Evolutionary conservation across 2,329 filamentous ascomycete genomes (phyloP).

Genomic region (Gnomoniopsis smithogilvyi): DNA sequence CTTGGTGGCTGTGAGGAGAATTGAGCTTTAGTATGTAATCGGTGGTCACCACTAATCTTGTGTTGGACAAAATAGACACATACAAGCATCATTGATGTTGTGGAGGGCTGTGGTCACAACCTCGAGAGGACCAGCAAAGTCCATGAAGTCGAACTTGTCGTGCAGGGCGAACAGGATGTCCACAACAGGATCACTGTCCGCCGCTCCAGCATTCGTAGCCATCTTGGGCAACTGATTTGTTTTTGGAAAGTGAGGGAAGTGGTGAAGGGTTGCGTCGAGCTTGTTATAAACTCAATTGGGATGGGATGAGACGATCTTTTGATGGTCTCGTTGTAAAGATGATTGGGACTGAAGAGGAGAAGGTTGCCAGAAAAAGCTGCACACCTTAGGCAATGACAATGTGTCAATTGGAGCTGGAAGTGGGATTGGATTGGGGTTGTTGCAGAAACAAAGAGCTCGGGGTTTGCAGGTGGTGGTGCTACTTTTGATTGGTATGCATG

Average conservation of each 20-base stretch:
- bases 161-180: constrained; percentile 60
- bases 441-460: neutral
- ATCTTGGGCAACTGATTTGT: constrained; percentile 41
- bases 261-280: constrained; percentile 1
- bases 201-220: constrained; percentile 56
- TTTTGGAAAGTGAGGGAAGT: constrained; percentile 1
- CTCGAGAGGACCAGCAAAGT: constrained; percentile 55
- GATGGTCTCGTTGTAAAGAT: constrained; percentile 5
- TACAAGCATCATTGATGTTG: constrained; percentile 51
- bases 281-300: constrained; percentile 10
- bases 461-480: neutral
- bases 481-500: neutral
- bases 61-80: constrained; percentile 25
- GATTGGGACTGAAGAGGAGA: neutral
- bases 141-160: constrained; percentile 56
- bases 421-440: neutral
- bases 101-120: constrained; percentile 49
- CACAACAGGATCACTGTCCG: constrained; percentile 50
- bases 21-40: neutral
- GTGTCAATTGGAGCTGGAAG: neutral
- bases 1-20: constrained; percentile 40
- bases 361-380: neutral
- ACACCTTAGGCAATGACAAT: too few species aligned
- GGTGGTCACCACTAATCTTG: neutral
- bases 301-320: constrained; percentile 1